phyloP scores from a whole-genome alignment of 2,329 filamentous ascomycete genomes.

The Aspergillus texensis region DNA sequence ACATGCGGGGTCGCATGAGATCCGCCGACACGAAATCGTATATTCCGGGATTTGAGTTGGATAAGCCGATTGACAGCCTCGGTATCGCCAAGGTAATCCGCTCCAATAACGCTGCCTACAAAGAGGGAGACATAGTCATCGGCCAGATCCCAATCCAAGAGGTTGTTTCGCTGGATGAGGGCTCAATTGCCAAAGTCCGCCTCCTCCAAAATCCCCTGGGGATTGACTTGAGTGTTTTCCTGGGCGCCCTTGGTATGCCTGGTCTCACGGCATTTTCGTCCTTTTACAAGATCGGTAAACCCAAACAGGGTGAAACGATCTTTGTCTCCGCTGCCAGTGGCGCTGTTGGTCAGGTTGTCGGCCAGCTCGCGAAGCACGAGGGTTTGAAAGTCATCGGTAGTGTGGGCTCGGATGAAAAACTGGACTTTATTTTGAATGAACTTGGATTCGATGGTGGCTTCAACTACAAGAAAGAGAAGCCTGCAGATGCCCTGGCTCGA shows the following conservation, averaged over 20 bases:
- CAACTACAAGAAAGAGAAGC: constrained; percentile 84
- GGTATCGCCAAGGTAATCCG: constrained; percentile 71
- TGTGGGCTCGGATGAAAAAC: constrained; percentile 78
- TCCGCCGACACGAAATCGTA: constrained; percentile 67
- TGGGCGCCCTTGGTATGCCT: constrained; percentile 78
- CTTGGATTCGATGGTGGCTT: constrained; percentile 74
- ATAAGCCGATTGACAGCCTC: constrained; percentile 65
- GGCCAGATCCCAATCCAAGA: constrained; percentile 65
- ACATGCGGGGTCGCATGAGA: constrained; percentile 80
- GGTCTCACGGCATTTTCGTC: constrained; percentile 75
- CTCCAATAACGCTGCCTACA: constrained; percentile 65
- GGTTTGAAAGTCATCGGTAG: constrained; percentile 80
- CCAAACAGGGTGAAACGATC: constrained; percentile 77
- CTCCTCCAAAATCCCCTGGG: constrained; percentile 67
- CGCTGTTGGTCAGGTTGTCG: constrained; percentile 80
- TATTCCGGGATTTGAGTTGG: constrained; percentile 63
- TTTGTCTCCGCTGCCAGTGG: constrained; percentile 80
- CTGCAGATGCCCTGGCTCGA: constrained; percentile 66
- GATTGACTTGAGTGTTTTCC: constrained; percentile 61
- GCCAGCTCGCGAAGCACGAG: constrained; percentile 80
- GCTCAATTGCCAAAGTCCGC: constrained; percentile 45
- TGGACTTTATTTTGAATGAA: constrained; percentile 71
- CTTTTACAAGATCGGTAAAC: constrained; percentile 74
- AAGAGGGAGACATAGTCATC: constrained; percentile 67
- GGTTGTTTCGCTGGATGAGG: constrained; percentile 62